Evolutionary conservation across 139 green algal species (phyloP).

Genomic region (Chlamydomonas sp.): DNA sequence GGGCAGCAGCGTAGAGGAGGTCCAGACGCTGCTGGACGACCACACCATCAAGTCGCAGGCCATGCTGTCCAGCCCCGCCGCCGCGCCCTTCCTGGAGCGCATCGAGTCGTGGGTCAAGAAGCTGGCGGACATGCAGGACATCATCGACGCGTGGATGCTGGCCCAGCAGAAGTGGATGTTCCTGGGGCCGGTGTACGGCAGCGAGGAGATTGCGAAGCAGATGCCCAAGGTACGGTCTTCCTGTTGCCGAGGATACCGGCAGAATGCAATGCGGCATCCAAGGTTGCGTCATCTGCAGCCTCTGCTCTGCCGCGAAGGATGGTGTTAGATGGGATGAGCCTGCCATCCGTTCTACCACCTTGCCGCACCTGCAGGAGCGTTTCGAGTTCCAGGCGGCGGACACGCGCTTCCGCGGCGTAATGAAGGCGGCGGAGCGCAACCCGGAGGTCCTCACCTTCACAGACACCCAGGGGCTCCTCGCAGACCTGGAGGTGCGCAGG

Average conservation of each 20-base stretch:
- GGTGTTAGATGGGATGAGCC: too few species aligned
- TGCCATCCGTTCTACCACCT: too few species aligned
- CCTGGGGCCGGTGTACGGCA: slow-evolving; percentile 63
- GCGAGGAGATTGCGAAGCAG: slow-evolving; percentile 57
- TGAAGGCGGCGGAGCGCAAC: slow-evolving; percentile 37
- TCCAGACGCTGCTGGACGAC: slow-evolving; percentile 71
- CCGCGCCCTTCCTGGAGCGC: slow-evolving; percentile 59
- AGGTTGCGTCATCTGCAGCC: too few species aligned
- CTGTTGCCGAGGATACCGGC: too few species aligned
- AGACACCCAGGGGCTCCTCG: slow-evolving; percentile 60
- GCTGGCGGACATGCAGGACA: slow-evolving; percentile 54
- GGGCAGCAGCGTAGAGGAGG: slow-evolving; percentile 65
- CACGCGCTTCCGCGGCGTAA: slow-evolving; percentile 52
- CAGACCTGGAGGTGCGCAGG: slow-evolving; percentile 48
- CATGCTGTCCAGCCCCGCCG: slow-evolving; percentile 70
- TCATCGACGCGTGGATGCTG: slow-evolving; percentile 60
- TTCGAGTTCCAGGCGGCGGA: slow-evolving; percentile 53
- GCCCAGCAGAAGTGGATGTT: slow-evolving; percentile 69
- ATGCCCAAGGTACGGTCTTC: slow-evolving; percentile 49
- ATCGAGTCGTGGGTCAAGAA: slow-evolving; percentile 57
- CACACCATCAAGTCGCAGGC: slow-evolving; percentile 72
- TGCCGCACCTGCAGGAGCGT: slow-evolving; percentile 9
- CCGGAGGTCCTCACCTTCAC: slow-evolving; percentile 53
- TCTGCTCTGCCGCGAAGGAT: too few species aligned
- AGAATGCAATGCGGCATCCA: too few species aligned